A percentile compares a stretch with the other conserved stretches of the same genome.
Conservation (phyloP, 1,139 yeast genomes). For the Geotrichum bryndzae region DNA sequence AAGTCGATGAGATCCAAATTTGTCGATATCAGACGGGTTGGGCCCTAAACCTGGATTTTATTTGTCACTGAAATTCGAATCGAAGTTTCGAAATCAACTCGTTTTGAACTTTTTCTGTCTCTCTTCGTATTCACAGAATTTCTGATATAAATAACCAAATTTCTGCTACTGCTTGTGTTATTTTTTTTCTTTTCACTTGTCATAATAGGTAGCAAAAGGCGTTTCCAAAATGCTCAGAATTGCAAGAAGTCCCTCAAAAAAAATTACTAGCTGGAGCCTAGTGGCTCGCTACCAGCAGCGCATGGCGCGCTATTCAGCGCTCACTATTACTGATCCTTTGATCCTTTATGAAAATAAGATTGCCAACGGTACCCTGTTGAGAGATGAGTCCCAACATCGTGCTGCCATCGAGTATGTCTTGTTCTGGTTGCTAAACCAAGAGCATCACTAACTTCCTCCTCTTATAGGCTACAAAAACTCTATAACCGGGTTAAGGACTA, state of each 20-base stretch:
- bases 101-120: background rate
- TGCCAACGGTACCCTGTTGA: conserved; percentile 44
- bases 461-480: conserved; percentile 45
- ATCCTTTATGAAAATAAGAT: conserved; percentile 52
- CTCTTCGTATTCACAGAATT: background rate
- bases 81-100: background rate
- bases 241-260: background rate
- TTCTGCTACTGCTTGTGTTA: background rate
- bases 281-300: background rate
- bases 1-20: background rate
- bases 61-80: background rate
- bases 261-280: background rate
- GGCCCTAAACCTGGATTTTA: background rate
- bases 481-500: conserved; percentile 57
- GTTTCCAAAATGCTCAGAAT: conserved; percentile 8
- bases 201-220: background rate
- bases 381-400: conserved; percentile 55
- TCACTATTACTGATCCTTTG: conserved; percentile 61
- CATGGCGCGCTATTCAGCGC: conserved; percentile 5
- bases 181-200: background rate
- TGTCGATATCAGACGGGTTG: background rate
- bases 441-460: background rate
- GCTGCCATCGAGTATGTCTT: conserved; percentile 48
- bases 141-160: background rate
- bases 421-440: background rate